Percentiles rank a stretch among this genome's conserved stretches.
phyloP scores from a whole-genome alignment of 768 basidiomycete species.

The Xanthoconium purpureum region DNA sequence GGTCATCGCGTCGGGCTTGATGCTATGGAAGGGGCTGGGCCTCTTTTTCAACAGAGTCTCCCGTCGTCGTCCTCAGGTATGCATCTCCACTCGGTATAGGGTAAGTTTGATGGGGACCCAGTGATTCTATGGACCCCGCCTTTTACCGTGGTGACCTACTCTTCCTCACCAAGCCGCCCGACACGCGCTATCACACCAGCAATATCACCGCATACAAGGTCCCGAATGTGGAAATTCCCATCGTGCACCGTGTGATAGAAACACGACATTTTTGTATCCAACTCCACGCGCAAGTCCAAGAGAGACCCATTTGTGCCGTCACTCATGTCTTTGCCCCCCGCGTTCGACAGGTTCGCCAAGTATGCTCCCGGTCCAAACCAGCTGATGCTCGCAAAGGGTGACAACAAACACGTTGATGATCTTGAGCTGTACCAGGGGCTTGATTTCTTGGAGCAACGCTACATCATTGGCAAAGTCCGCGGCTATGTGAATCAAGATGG shows the following conservation, averaged over 20 bases:
- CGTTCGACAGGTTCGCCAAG: conserved; percentile 23
- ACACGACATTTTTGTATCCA: conserved; percentile 58
- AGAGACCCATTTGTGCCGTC: conserved; percentile 16
- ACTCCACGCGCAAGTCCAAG: conserved; percentile 26
- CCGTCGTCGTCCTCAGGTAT: conserved; percentile 93
- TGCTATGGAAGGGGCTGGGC: conserved; percentile 97
- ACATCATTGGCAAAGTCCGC: conserved; percentile 91
- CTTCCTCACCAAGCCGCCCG: conserved; percentile 84
- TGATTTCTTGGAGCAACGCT: conserved; percentile 81
- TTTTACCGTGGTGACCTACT: conserved; percentile 95
- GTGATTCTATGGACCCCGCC: conserved; percentile 95
- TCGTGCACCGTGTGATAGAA: conserved; percentile 96
- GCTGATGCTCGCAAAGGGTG: conserved; percentile 89
- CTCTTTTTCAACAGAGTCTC: conserved; percentile 90
- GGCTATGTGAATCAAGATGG: conserved; percentile 56
- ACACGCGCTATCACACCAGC: conserved; percentile 75
- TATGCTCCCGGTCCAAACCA: conserved; percentile 47
- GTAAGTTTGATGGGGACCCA: conserved; percentile 27
- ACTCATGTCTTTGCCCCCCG: not conserved
- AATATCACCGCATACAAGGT: conserved; percentile 99
- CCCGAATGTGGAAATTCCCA: conserved; percentile 89
- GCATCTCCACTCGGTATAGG: conserved; percentile 13
- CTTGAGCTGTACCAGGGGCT: conserved; percentile 84
- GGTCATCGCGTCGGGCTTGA: conserved; percentile 87
- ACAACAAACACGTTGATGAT: conserved; percentile 91